These are phyloP conservation scores for Millerozyma acaciae DNA, from an alignment of 805 yeast species.

Conservation along the genomic window DNA sequence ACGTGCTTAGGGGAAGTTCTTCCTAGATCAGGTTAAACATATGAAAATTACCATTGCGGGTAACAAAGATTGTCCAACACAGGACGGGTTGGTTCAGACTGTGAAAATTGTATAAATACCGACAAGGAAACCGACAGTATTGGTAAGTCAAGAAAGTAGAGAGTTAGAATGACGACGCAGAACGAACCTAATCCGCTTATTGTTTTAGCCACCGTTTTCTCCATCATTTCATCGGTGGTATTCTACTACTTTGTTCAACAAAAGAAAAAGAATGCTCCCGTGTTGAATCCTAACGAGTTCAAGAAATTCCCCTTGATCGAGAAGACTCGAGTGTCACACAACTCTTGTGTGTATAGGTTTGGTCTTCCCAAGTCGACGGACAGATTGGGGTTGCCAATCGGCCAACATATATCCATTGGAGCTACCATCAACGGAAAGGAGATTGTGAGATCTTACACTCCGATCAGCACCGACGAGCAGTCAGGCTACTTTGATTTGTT, in stretches of 20 bases:
- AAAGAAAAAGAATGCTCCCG: slow-evolving; percentile 40
- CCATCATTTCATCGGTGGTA: slow-evolving; percentile 31
- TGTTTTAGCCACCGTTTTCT: slow-evolving; percentile 37
- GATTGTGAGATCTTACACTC: slow-evolving; percentile 83
- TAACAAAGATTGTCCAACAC: background rate
- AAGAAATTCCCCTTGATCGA: slow-evolving; percentile 76
- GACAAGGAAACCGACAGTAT: too few species aligned
- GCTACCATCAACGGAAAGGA: slow-evolving; percentile 77
- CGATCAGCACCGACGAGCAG: slow-evolving; percentile 75
- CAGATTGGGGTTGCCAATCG: slow-evolving; percentile 83
- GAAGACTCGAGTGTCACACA: slow-evolving; percentile 72
- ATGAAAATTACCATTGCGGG: background rate
- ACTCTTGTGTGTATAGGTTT: slow-evolving; percentile 79
- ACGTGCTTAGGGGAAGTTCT: background rate
- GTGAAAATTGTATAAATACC: slow-evolving; percentile 1
- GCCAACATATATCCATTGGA: slow-evolving; percentile 84
- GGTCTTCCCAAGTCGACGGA: slow-evolving; percentile 73
- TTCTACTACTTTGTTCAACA: slow-evolving; percentile 32
- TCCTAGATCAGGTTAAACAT: slow-evolving; percentile 1
- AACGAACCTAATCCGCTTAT: slow-evolving; percentile 38
- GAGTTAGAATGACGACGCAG: slow-evolving; percentile 5
- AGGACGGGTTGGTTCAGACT: background rate
- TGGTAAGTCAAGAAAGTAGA: background rate
- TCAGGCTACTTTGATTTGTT: slow-evolving; percentile 81
- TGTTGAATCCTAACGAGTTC: slow-evolving; percentile 62